Conservation (phyloP, 208 protist species). For the Porcisia hertigi region DNA sequence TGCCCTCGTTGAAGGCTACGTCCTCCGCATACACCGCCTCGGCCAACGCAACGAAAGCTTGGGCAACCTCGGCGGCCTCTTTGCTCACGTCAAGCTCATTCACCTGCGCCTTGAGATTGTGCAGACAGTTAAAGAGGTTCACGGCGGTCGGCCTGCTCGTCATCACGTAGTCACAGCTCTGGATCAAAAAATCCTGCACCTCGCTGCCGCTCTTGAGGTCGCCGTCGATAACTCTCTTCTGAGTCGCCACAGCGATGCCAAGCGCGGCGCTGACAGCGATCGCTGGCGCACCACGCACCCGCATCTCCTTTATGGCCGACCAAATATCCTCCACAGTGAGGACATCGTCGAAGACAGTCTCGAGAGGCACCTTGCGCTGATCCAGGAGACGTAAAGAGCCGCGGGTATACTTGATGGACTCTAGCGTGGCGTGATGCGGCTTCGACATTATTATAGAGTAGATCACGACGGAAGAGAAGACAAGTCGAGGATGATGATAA, state of each 20-base stretch:
- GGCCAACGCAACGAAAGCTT: slow-evolving; percentile 63
- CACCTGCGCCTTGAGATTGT: slow-evolving; percentile 57
- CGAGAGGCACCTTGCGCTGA: slow-evolving; percentile 82
- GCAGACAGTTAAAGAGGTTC: slow-evolving; percentile 93
- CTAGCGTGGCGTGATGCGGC: slow-evolving; percentile 60
- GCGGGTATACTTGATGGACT: slow-evolving; percentile 81
- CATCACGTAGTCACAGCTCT: slow-evolving; percentile 88
- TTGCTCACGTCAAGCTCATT: slow-evolving; percentile 16
- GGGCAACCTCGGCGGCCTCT: slow-evolving; percentile 41
- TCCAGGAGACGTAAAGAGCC: slow-evolving; percentile 76
- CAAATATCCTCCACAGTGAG: slow-evolving; percentile 86
- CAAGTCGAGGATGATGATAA: neutral
- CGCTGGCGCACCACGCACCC: slow-evolving; percentile 94
- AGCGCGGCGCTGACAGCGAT: slow-evolving; percentile 95
- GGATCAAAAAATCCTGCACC: slow-evolving; percentile 55
- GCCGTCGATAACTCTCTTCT: slow-evolving; percentile 33
- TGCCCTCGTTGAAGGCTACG: slow-evolving; percentile 90
- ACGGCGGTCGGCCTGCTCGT: slow-evolving; percentile 95
- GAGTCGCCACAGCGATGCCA: slow-evolving; percentile 86
- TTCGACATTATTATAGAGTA: slow-evolving; percentile 28
- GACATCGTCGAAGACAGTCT: slow-evolving; percentile 83
- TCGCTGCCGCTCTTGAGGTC: slow-evolving; percentile 35
- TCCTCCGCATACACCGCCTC: slow-evolving; percentile 91
- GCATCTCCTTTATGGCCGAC: slow-evolving; percentile 92
- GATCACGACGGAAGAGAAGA: neutral